Percentiles rank a stretch among this genome's conserved stretches.
Conservation (phyloP, 208 protist species). For the Balamuthia mandrillaris region DNA sequence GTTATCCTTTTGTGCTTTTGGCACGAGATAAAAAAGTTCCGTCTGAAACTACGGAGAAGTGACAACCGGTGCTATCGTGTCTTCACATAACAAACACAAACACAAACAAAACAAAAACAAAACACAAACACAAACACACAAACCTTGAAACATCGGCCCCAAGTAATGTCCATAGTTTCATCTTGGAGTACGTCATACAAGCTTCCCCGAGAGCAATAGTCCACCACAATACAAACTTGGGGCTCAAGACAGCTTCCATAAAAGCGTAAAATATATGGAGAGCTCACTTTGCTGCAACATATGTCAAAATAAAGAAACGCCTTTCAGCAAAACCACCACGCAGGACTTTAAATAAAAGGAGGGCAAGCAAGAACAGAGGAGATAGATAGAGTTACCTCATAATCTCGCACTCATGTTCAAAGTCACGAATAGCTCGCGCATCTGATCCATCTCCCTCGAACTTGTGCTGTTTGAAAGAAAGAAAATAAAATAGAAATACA, state of each 20-base stretch:
- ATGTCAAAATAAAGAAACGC: background rate
- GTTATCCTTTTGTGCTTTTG: too few relatives aligned
- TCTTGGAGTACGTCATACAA: background rate
- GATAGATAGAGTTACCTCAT: background rate
- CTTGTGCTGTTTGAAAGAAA: background rate
- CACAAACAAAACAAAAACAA: background rate
- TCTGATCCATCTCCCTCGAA: background rate
- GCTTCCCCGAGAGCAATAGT: background rate
- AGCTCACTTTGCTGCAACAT: background rate
- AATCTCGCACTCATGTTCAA: constrained; percentile 18
- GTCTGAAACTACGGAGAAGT: too few relatives aligned
- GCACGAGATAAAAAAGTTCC: too few relatives aligned
- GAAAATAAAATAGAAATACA: background rate
- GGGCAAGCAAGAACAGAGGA: background rate
- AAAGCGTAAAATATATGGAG: background rate
- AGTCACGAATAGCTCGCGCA: background rate
- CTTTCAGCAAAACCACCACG: background rate
- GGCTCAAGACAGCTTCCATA: constrained; percentile 10
- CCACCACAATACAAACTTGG: constrained; percentile 7
- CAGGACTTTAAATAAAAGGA: background rate
- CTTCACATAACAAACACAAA: background rate
- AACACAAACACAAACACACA: background rate
- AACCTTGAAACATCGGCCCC: background rate
- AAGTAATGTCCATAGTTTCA: background rate
- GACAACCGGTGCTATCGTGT: too few relatives aligned